Evolutionary conservation across 805 yeast genomes (phyloP), one percentile per base, ranked within the genome.

Genomic region (Candida argentea): DNA sequence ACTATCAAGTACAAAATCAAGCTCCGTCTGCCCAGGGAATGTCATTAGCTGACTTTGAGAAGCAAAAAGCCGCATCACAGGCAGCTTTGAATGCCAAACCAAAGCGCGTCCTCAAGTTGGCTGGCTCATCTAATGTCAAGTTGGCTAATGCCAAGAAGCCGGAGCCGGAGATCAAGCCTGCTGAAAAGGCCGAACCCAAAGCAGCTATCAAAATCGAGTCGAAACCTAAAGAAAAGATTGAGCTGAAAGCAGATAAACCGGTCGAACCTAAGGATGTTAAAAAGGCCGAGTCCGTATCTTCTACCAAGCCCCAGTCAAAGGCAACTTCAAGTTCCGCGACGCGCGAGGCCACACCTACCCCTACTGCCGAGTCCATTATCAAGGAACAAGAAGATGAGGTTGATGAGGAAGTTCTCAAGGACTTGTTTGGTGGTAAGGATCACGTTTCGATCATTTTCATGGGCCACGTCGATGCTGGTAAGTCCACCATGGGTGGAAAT

Each of bases 401-500:
- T 32, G 95, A 89, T 52, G 82, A 82, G 48, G 91, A 79, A 43
- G 73, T 87, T 39, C 85, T 91, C 39, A 77, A 73, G 33, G 98
- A 93, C 47, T 61, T 91, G 82, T 91, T 84, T 50, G 96, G 95
- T 39, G 94, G 94, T 48, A 91, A 91, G 58, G 98, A 89, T 55
- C 98, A 91, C 62, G 73, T 91, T 53, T 87, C 96, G 12, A 80
- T 91, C 44, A 85, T 91, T 43, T 91, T 91, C 62, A 91, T 91
- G 97, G 99, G 99, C 45, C 99, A 91, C 53, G 99, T 91, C 42
- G 98, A 91, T 70, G 98, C 98, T 20, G 98, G 99, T 55, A 91
- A 91, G 61, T 85, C 95, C 29, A 91, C 99, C 35, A 89, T 91
- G 95, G 98, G 98, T 55, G 99, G 99, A 63, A 91, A 91, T 61